Base-by-base conservation (phyloP, 768 basidiomycete genomes). In the Xerocomellus chrysenteron region DNA sequence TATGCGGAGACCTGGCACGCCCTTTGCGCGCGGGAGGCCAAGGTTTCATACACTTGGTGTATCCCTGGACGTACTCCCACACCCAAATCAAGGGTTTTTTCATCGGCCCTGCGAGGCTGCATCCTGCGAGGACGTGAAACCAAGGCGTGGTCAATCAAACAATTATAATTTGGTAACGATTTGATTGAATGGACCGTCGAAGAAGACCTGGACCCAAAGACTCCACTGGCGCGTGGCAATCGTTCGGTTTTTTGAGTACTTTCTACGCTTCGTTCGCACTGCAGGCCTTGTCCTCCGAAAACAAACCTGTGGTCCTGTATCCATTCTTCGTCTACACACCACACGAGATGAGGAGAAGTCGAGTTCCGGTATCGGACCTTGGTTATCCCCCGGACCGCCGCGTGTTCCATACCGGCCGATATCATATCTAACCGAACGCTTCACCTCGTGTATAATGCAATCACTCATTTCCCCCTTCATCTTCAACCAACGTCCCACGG, bases 371-470 rank as follows among this genome's bases (percentile, higher is more conserved):
- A 55, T 61, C 67, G 67, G 68, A 56, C n/a, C 68, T 59, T 32
- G 52, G 52, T 55, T 56, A 43, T 50, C 37, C 37, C 52, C 68
- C 61, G 66, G 58, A 47, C 32, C 8, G 43, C 50, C 55, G 49
- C 61, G 36, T 65, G 60, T 58, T 26, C 47, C 24, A 16, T 37
- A 12, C 50, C 9, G 32, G 17, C 21, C 36, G 36, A 8, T 57
- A 60, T 68, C 68, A 57, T 68, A 69, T 69, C 68, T 70, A 69
- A n/a, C 54, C 68, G 68, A 58, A 21, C 40, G 30, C 50, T 55
- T 56, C 41, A 39, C 56, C 52, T 54, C 50, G 19, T 53, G 56
- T 43, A 28, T 21, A 41, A 42, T 58, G 16, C 53, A 33, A 55
- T 59, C 30, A 40, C 52, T 54, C 58, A 61, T 65, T 50, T 47